Evolutionary conservation across 2,329 filamentous ascomycete species (phyloP), one percentile per base, ranked within the genome.

Genomic region (Diaporthe helianthi): DNA sequence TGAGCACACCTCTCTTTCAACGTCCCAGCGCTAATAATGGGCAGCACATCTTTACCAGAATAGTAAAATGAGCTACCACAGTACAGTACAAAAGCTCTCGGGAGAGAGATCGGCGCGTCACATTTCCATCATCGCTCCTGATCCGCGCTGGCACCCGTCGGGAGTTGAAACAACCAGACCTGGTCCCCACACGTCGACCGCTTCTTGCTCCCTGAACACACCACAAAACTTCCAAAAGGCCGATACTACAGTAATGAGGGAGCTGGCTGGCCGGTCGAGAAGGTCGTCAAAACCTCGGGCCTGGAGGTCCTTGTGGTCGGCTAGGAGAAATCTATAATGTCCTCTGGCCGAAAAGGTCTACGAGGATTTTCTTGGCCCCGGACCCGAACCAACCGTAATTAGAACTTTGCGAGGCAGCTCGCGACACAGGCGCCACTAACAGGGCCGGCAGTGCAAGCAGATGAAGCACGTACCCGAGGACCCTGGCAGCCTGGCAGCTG

Each of bases 291-390:
- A 33, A 13, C 26, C 19, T 49, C n/a, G 17, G 22, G 3, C 22
- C 29, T 49, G 9, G 44, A 13, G 8, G 19, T 33, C 22, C 29
- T 49, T 8, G 44, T 13, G 8, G 19, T 33, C 58, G 24, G 33
- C 19, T 29, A 33, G 41, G 22, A 17, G 26, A 22, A 22, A 33
- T 6, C 7, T 10, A 47, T 5, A 33, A 4, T 15, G 9, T 4
- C 44, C 26, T 12, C 47, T 63, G 44, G 17, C 58, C 29, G 2
- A 22, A 26, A 13, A 24, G 22, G 41, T 7, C n/a, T 41, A 29
- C 52, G 31, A 58, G 41, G 52, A 67, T 47, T 58, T 47, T 51
- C 65, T 67, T 67, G 65, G 65, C 52, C 49, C 22, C 65, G 46
- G 52, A 51, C 22, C 65, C 65, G 65, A 67, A 22, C 29, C 52